Base-by-base conservation (phyloP, 805 yeast species). In the Ogataea chonburiensis region DNA sequence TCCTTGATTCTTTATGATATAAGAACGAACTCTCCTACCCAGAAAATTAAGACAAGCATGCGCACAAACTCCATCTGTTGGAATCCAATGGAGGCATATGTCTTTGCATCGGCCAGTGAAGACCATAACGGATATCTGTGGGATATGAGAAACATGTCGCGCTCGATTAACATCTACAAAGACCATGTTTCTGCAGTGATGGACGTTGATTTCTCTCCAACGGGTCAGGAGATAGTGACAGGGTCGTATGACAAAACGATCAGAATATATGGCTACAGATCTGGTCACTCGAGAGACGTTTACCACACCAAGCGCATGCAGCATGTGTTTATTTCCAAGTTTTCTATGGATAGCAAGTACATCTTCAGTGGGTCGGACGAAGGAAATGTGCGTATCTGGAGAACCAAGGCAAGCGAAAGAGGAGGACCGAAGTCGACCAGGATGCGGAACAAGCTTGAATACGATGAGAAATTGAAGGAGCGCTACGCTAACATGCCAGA, bases 251-350 rank as follows among this genome's bases (percentile, higher is more conserved):
- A 93, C 63, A 85, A 87, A 55, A 87, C 98, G 1, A 75, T 93
- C 19, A 73, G 99, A 50, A 79, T 93, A 13, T 93, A 66, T 64
- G 78, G 79, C 35, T 41, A 53, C 28, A 43, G 60, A 31, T 85
- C 83, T 45, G 98, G 98, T 23, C 98, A 91, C 61, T 85, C 96
- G 5, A 73, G 97, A 45, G 99, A 93, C 54, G 74, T 94, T 28
- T 93, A 93, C 60, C 98, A 93, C 55, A 93, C 98, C 10, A 88
- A 87, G 67, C 77, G 99, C 58, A 93, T 93, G 99, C 99, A 93
- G 66, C 81, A 91, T 42, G 85, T 93, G 8, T 86, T 88, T 62
- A 75, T 84, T 38, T 86, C 82, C 25, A 79, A 81, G 46, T 94
- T 71, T 62, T 77, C 96, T 7, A 87, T 87, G 77, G 99, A 93